Base-by-base conservation (phyloP, 208 protist genomes). In the Vickermania spadyakhi region DNA sequence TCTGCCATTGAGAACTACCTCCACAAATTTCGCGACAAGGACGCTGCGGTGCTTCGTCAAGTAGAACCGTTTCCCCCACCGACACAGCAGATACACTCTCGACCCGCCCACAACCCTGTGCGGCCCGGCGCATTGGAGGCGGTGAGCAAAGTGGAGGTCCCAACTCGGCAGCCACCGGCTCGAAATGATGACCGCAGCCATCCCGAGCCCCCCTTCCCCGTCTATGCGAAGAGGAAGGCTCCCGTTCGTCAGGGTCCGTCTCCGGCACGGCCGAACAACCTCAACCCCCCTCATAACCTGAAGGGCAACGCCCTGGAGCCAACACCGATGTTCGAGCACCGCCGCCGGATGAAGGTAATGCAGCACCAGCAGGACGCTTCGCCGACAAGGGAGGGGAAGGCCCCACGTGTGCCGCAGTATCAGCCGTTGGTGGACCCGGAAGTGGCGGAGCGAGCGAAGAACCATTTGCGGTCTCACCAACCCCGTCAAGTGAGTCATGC, bases 1-100 rank as follows among this genome's bases (percentile, higher is more conserved):
- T 69, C 30, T 4, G 68, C 72, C 52, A 91, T 91, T 61, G 80
- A 88, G 64, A 68, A 72, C 23, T 91, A 91, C 60, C 76, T 91
- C 7, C 62, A 75, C 31, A 80, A 86, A 69, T 86, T 88, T 66
- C 84, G 84, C 31, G 69, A 67, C 25, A 63, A 75, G 18, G 84
- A 91, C 54, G 65, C 84, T 14, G 72, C 70, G 52, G 63, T 77
- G 13, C 68, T 91, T 65, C 58, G 77, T 11, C 51, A 55, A 18
- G 51, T 55, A 7, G 51, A 18, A 11, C 51, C 5, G 5, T 7
- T 23, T 22, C 51, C 13, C 51, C 51, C 21, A 11, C 13, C 51
- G 14, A 51, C 29, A 21, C 31, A 27, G 0, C 45, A 25, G 4
- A 25, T 11, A 21, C 11, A 45, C 59, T 51, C 5, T 7, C 21